These are phyloP conservation scores for Candida easanensis DNA, from an alignment of 805 yeast genomes.

Conservation along the genomic window DNA sequence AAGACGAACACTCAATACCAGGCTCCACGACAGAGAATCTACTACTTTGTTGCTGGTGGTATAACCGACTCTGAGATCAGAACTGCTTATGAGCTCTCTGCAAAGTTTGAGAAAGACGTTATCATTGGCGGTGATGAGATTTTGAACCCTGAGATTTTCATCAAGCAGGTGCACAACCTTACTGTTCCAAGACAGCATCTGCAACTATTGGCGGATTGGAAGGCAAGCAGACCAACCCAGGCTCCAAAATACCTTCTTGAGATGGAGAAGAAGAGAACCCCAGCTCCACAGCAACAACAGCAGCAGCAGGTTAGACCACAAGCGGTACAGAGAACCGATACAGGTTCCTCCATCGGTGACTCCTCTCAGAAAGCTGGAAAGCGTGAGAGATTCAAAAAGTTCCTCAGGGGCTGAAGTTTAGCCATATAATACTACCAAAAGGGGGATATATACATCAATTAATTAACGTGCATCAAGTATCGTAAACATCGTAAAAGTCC, in stretches of 20 bases:
- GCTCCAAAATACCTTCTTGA: constrained; percentile 46
- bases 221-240: constrained; percentile 29
- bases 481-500: too few relatives aligned
- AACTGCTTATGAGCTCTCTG: constrained; percentile 67
- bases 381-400: constrained; percentile 43
- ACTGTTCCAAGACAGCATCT: constrained; percentile 38
- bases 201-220: constrained; percentile 37
- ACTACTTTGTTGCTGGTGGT: constrained; percentile 88
- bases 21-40: constrained; percentile 60
- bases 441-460: neutral
- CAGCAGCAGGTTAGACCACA: constrained; percentile 1
- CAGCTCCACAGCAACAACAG: constrained; percentile 11
- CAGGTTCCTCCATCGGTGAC: constrained; percentile 6
- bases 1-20: constrained; percentile 36
- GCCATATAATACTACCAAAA: neutral
- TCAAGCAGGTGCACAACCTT: constrained; percentile 37
- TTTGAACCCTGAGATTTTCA: constrained; percentile 47
- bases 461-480: too few relatives aligned
- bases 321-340: constrained; percentile 1
- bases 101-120: constrained; percentile 63
- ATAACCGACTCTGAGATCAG: constrained; percentile 79
- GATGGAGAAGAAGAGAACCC: constrained; percentile 26
- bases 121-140: constrained; percentile 79
- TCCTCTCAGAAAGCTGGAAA: constrained; percentile 40
- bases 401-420: constrained; percentile 37